phyloP scores from a whole-genome alignment of 1,284 basidiomycete species.

The Malassezia furfur region DNA sequence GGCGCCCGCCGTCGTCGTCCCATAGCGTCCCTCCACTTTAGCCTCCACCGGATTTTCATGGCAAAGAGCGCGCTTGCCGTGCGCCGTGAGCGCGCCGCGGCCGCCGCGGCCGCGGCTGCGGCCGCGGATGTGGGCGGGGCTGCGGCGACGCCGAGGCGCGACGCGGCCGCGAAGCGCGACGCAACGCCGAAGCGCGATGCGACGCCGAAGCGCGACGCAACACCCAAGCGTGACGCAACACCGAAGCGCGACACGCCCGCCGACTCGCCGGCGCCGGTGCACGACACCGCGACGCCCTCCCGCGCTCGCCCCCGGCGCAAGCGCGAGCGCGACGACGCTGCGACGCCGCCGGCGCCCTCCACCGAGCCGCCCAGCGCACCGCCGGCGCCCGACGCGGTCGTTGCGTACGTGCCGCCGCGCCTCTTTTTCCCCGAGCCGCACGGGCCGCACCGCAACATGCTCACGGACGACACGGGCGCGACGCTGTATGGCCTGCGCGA shows the following conservation, averaged over 20 bases:
- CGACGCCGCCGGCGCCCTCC: neutral
- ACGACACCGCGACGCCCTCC: neutral
- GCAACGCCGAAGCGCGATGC: too few species aligned
- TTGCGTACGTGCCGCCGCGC: neutral
- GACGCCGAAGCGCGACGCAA: too few species aligned
- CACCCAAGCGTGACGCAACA: too few species aligned
- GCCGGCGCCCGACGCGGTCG: neutral
- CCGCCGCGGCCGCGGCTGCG: conserved; percentile 1
- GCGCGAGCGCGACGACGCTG: neutral
- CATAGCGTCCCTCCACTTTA: neutral
- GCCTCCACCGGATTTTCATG: neutral
- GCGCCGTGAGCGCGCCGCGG: conserved; percentile 11
- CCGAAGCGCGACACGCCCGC: neutral
- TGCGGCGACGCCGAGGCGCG: too few species aligned
- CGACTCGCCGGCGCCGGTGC: neutral
- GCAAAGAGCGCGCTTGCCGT: conserved; percentile 15
- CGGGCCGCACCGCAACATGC: neutral
- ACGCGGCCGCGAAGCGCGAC: too few species aligned
- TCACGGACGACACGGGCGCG: neutral
- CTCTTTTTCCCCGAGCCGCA: neutral
- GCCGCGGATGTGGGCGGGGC: too few species aligned
- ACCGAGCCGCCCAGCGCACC: neutral
- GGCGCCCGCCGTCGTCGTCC: neutral
- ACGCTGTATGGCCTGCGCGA: conserved; percentile 4
- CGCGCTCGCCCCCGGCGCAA: neutral